Evolutionary conservation across 129 eudicot genomes (phyloP), one percentile per base, ranked within the genome.

Genomic region (Chrysanthemum lavandulifolium): DNA sequence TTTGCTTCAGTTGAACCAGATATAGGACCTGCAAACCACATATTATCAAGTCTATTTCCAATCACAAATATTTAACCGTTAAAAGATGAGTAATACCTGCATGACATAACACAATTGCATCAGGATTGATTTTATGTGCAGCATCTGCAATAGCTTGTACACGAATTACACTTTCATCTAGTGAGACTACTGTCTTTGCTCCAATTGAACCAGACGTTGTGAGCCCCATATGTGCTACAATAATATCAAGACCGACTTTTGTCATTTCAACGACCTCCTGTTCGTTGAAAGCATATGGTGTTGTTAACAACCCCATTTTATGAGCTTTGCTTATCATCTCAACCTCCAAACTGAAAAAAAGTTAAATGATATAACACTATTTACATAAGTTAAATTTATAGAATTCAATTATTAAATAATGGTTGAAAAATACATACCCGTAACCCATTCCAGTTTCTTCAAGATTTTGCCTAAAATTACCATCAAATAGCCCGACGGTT

Each of bases 391-490:
- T 49, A 12, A 67, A 13, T 19, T 11, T 3, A 13, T 53, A 63
- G 65, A 12, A 45, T 45, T 15, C 0, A 13, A 55, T 45, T 65
- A 72, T 56, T 13, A 53, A 67, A 40, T 7, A 40, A 25, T 59
- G 43, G 19, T 43, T 65, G 33, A 40, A 61, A 29, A 61, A 29
- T 8, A 68, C 61, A 21, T 81, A 86, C 99, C n/a, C 72, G 55
- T 95, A 95, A 58, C 99, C 99, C 97, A 90, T 95, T 79, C 99
- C 97, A 0, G 99, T 95, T 73, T 95, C 99, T 78, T 95, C 99
- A 60, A 95, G 86, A 85, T 95, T 95, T 82, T 86, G 92, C 73
- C 99, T 90, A 73, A 95, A 95, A 73, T 95, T 95, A 65, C 99
- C 99, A 82, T 95, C 99, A 76, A 90, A 91, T 49, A 95, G 88